Evolutionary conservation across 1,139 yeast species (phyloP), one percentile per base, ranked within the genome.

Genomic region (Pichia sp.): DNA sequence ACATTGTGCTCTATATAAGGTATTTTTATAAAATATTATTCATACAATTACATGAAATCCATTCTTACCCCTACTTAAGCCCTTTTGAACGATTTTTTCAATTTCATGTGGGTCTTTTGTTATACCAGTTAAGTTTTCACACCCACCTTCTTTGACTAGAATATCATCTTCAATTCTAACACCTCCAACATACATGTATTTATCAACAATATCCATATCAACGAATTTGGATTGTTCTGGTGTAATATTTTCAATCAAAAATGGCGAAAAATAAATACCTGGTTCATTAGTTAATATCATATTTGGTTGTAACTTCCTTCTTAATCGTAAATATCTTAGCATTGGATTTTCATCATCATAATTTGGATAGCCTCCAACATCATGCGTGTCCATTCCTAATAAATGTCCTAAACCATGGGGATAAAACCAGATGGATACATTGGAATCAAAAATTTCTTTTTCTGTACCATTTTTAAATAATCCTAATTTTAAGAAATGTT

Each of bases 281-380:
- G 98, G 98, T 65, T 92, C 98, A 57, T 90, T 88, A 1, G 98
- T 92, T 7, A 92, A 76, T 25, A 86, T 92, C 95, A 90, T 88
- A 16, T 87, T 85, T 45, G 73, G 72, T 64, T 79, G 71, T 50
- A 92, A 74, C 1, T 69, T 65, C 61, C 97, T 79, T 62, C 97
- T 79, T 52, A 92, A 69, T 65, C 98, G 80, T 62, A 92, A 76
- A 64, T 86, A 87, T 52, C 76, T 70, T 59, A 87, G 74, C 67
- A 84, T 73, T 34, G 85, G 84, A 62, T 92, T 82, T 5, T 85
- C 76, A 63, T 92, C 97, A 2, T 80, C 79, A 64, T 89, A 89
- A 66, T 92, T 81, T 23, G 97, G 81, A 53, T 73, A 63, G 2
- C 97, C 97, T 42, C 88, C 97, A 43, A 88, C 95, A 66, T 92